These are phyloP conservation scores for Bipolaris zeicola DNA, from an alignment of 2,329 filamentous ascomycete genomes.

Conservation along the genomic window DNA sequence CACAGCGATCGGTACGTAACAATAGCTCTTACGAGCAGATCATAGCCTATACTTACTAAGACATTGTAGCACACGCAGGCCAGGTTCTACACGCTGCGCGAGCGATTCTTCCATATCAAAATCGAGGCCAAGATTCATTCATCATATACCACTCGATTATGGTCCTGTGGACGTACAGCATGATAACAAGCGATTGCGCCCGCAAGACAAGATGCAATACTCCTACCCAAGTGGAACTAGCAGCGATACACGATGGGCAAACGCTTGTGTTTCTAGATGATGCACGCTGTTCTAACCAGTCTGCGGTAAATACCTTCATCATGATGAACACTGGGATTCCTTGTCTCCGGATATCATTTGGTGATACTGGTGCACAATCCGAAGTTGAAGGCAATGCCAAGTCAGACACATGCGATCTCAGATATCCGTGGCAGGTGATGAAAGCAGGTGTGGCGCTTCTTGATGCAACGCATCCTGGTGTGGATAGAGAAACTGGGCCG, in stretches of 20 bases:
- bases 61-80: constrained; percentile 18
- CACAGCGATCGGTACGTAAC: constrained; percentile 12
- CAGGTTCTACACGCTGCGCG: constrained; percentile 24
- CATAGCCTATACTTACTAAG: too few relatives aligned
- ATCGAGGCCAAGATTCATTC: constrained; percentile 26
- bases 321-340: constrained; percentile 14
- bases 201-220: constrained; percentile 15
- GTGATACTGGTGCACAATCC: not conserved
- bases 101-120: constrained; percentile 23
- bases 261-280: constrained; percentile 17
- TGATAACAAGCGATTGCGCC: constrained; percentile 25
- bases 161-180: constrained; percentile 35
- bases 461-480: constrained; percentile 23
- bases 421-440: constrained; percentile 25
- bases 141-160: constrained; percentile 27
- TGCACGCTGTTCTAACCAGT: constrained; percentile 8
- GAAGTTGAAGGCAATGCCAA: not conserved
- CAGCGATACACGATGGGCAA: not conserved
- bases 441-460: constrained; percentile 23
- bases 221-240: not conserved
- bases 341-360: constrained; percentile 14
- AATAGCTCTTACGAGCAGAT: not conserved
- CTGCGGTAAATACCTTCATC: constrained; percentile 18
- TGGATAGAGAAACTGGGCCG: constrained; percentile 21
- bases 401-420: constrained; percentile 18